These are phyloP conservation scores for Aspergillus cavernicola DNA, from an alignment of 495 filamentous ascomycete species.

Conservation along the genomic window DNA sequence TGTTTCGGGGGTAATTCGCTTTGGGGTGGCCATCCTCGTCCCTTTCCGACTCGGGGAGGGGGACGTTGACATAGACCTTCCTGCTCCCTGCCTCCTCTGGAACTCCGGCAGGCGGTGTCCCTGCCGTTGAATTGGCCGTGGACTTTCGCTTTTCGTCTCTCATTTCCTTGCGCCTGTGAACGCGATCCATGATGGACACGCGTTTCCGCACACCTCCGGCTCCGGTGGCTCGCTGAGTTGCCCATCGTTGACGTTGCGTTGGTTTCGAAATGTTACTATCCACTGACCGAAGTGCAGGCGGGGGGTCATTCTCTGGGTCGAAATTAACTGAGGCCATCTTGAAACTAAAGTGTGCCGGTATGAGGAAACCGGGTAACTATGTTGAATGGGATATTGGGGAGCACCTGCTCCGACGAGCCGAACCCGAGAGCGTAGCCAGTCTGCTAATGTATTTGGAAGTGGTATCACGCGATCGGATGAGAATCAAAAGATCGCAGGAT, in stretches of 20 bases:
- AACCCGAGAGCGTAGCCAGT: constrained; percentile 25
- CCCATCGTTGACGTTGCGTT: constrained; percentile 83
- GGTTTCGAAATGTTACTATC: constrained; percentile 54
- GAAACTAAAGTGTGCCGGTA: constrained; percentile 28
- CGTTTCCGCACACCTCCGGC: constrained; percentile 74
- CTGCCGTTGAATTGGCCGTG: constrained; percentile 25
- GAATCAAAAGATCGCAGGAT: neutral
- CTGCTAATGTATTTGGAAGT: constrained; percentile 2
- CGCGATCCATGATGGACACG: constrained; percentile 74
- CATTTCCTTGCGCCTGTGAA: constrained; percentile 56
- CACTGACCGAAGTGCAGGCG: constrained; percentile 26
- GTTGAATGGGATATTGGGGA: constrained; percentile 14
- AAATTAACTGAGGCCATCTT: constrained; percentile 38
- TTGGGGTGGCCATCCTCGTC: constrained; percentile 79
- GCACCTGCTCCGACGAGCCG: constrained; percentile 31
- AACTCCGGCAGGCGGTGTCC: constrained; percentile 41
- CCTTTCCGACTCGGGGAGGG: constrained; percentile 70
- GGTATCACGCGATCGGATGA: neutral
- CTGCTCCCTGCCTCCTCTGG: constrained; percentile 31
- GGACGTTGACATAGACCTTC: constrained; percentile 80
- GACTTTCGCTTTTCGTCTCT: constrained; percentile 70
- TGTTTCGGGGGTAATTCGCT: constrained; percentile 77
- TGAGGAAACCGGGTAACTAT: constrained; percentile 18
- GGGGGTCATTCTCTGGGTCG: constrained; percentile 20
- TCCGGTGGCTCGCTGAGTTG: constrained; percentile 76